Evolutionary conservation across 345 rosid genomes (phyloP).

Genomic region (Psidium friedrichsthalianum): DNA sequence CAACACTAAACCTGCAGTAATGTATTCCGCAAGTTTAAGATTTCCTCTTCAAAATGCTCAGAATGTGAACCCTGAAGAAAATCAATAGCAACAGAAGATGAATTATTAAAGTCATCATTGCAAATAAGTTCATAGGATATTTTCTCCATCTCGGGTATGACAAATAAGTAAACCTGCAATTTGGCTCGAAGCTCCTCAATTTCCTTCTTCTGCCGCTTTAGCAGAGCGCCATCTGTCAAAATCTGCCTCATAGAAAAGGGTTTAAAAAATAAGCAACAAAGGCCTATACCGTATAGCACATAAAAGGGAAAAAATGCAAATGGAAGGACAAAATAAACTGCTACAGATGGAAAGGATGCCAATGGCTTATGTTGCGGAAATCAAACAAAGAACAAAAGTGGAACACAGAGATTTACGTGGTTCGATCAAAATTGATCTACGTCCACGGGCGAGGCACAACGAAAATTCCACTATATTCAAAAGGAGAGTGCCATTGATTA

Average conservation of each 20-base stretch:
- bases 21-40: conserved; percentile 82
- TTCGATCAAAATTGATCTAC: too few species aligned
- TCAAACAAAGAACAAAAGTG: too few species aligned
- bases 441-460: too few species aligned
- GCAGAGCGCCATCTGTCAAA: conserved; percentile 85
- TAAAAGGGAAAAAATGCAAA: not conserved
- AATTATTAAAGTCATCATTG: not conserved
- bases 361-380: too few species aligned
- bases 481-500: too few species aligned
- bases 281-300: not conserved
- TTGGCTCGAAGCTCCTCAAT: conserved; percentile 95
- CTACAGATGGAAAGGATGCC: not conserved
- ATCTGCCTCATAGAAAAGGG: conserved; percentile 24
- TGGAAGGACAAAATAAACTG: not conserved
- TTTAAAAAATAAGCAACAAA: not conserved
- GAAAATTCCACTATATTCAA: too few species aligned
- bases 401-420: too few species aligned
- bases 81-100: conserved; percentile 2
- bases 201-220: conserved; percentile 97
- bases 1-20: conserved; percentile 55
- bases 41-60: conserved; percentile 80
- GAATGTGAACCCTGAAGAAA: conserved; percentile 65
- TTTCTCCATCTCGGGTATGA: not conserved
- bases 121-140: not conserved
- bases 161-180: conserved; percentile 39